These are phyloP conservation scores for Blastocystis sp. DNA, from an alignment of 352 stramenopile species.

Conservation along the genomic window DNA sequence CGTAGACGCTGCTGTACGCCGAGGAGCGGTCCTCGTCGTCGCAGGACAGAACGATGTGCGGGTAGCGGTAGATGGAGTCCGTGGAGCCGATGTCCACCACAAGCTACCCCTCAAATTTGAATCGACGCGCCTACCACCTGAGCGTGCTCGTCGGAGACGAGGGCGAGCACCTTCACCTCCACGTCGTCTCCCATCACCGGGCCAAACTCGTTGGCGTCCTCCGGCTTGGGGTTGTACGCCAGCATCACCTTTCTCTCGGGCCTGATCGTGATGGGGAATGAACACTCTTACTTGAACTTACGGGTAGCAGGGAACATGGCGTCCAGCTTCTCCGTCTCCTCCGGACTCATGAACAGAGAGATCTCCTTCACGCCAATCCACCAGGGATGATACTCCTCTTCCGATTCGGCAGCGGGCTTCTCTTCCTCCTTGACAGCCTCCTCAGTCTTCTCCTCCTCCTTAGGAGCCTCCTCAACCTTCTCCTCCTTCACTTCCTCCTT, in stretches of 20 bases:
- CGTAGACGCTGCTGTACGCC: constrained; percentile 52
- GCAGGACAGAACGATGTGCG: constrained; percentile 65
- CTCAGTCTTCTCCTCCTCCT: neutral
- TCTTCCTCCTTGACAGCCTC: constrained; percentile 4
- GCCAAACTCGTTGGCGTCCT: constrained; percentile 54
- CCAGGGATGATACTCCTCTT: constrained; percentile 66
- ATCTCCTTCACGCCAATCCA: constrained; percentile 68
- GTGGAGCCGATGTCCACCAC: constrained; percentile 52
- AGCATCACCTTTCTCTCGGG: constrained; percentile 48
- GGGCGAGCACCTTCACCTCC: constrained; percentile 54
- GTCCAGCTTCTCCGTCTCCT: constrained; percentile 36
- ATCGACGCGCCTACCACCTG: constrained; percentile 36
- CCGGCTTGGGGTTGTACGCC: constrained; percentile 60
- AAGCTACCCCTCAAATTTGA: neutral
- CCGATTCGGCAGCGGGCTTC: neutral
- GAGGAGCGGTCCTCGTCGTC: constrained; percentile 47
- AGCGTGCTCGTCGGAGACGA: constrained; percentile 58
- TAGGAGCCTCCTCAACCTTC: neutral
- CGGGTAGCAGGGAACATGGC: constrained; percentile 38
- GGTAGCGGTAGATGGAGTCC: constrained; percentile 53
- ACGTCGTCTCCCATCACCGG: constrained; percentile 67
- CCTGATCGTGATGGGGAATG: neutral
- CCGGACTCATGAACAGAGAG: constrained; percentile 16
- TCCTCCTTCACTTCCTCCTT: neutral
- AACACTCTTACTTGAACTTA: constrained; percentile 6